phyloP scores from a whole-genome alignment of 2,329 filamentous ascomycete genomes.

The Pseudogymnoascus sp. region DNA sequence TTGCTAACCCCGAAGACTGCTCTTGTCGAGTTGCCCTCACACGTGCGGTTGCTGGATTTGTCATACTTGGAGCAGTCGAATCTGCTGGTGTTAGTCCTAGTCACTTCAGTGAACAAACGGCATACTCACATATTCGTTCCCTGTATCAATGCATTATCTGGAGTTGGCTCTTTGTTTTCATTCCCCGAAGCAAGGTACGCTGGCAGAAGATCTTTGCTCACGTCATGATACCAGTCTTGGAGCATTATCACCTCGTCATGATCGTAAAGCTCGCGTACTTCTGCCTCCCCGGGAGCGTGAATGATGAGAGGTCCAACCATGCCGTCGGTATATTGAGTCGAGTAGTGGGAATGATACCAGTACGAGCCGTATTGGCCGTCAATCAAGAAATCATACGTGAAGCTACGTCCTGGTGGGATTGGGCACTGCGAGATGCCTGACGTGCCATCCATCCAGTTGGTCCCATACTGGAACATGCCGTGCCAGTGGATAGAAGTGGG shows the following conservation, averaged over 20 bases:
- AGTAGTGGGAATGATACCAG: constrained; percentile 56
- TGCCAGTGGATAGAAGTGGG: constrained; percentile 41
- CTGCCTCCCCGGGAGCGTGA: constrained; percentile 46
- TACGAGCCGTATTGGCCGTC: constrained; percentile 36
- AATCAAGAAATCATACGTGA: constrained; percentile 23
- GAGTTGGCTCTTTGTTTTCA: constrained; percentile 33
- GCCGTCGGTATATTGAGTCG: constrained; percentile 37
- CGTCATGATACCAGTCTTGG: constrained; percentile 66
- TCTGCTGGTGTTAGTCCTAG: not conserved
- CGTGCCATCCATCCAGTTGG: constrained; percentile 36
- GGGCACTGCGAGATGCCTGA: constrained; percentile 53
- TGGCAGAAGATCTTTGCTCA: constrained; percentile 34
- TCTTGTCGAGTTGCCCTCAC: constrained; percentile 1
- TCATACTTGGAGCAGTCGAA: constrained; percentile 35
- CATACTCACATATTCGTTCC: constrained; percentile 35
- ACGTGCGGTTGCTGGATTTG: constrained; percentile 33
- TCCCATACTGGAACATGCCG: constrained; percentile 35
- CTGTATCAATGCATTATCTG: constrained; percentile 39
- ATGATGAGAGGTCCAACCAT: constrained; percentile 53
- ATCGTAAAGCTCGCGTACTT: constrained; percentile 47
- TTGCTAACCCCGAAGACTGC: constrained; percentile 3
- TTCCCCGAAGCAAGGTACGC: constrained; percentile 33
- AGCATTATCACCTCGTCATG: constrained; percentile 56
- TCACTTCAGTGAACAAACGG: not conserved
- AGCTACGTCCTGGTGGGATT: constrained; percentile 39